Base-by-base conservation (phyloP, 306 rosid species). In the Malus sieversii region DNA sequence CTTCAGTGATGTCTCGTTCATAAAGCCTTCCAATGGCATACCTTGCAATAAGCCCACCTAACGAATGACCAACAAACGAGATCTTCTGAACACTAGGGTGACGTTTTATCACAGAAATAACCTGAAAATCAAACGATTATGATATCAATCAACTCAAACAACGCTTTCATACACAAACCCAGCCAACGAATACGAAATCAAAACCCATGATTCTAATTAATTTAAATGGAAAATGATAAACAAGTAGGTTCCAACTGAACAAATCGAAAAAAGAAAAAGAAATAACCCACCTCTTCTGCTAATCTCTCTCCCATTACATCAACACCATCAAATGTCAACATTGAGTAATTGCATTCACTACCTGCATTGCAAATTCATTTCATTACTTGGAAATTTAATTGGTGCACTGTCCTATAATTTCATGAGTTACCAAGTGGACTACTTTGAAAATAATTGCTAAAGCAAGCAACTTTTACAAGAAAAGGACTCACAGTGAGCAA, bases 231-330 rank as follows among this genome's bases (percentile, higher is more conserved):
- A 58, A 60, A 12, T 3, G 44, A 29, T 3, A 71, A 32, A 75
- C 30, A 71, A 20, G 45, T 65, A 33, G 27, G 68, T 63, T 65
- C 35, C 2, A 8, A 20, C 22, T 10, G 42, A 66, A 33, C 2
- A 35, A 19, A 66, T 44, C 29, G 3, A 10, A 10, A 6, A 38
- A 22, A 22, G 23, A 22, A 22, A 45, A 2, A 65, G 20, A 40
- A 46, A 6, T 22, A n/a, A 52, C 82, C 10, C 51, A 90, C 98
- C 96, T 94, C 98, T 65, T 87, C 84, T 23, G 93, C 95, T 80
- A 92, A 73, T 85, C 98, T 88, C 58, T 88, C 85, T 84, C 96
- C 98, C 86, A 89, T 89, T 72, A 90, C 88, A 77, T 94, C 98
- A 79, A 94, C 85, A 25, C 98, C 98, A 51, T 90, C 95, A 66